Base-by-base conservation (phyloP, 1,284 basidiomycete species). In the Puccinia triticina region DNA sequence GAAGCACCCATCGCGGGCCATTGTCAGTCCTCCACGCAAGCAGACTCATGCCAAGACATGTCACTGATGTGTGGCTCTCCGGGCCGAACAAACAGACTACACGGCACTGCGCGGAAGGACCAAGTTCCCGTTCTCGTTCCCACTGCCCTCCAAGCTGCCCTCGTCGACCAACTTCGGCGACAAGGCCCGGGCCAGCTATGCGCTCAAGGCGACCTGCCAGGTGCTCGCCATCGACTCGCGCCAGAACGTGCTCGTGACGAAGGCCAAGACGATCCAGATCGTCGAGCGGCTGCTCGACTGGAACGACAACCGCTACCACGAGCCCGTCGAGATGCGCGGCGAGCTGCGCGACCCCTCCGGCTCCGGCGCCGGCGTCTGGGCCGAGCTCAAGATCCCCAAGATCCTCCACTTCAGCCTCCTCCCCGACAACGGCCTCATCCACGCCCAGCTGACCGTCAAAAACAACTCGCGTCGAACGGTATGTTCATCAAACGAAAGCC, bases 31-130 rank as follows among this genome's bases (percentile, higher is more conserved):
- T 37, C 7, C 4, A 43, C 23, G 3, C 61, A 64, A 1, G 16
- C 4, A 43, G 23, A 0, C 14, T 43, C 29, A 8, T 11, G 48
- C 34, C n/a, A n/a, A n/a, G n/a, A n/a, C n/a, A n/a, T n/a, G n/a
- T n/a, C n/a, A n/a, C n/a, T n/a, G n/a, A n/a, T n/a, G n/a, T n/a
- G n/a, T n/a, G n/a, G n/a, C n/a, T n/a, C n/a, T n/a, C n/a, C n/a
- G n/a, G n/a, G n/a, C n/a, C n/a, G n/a, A 37, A 16, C 61, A 69
- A 26, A 66, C 71, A 34, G 85, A 84, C 77, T 86, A 84, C 61
- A 84, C 84, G 4, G 85, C 85, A 0, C 83, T 85, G 7, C 77
- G 84, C 59, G 86, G 86, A n/a, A 83, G 83, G n/a, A 86, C 86
- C 7, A 84, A 85, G 61, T 86, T 86, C 83, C 83, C 83, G 23